A percentile compares a stretch with the other conserved stretches of the same genome.
Evolutionary conservation across 1,284 basidiomycete genomes (phyloP).

Genomic region (Anthracocystis panici-leucophaei): DNA sequence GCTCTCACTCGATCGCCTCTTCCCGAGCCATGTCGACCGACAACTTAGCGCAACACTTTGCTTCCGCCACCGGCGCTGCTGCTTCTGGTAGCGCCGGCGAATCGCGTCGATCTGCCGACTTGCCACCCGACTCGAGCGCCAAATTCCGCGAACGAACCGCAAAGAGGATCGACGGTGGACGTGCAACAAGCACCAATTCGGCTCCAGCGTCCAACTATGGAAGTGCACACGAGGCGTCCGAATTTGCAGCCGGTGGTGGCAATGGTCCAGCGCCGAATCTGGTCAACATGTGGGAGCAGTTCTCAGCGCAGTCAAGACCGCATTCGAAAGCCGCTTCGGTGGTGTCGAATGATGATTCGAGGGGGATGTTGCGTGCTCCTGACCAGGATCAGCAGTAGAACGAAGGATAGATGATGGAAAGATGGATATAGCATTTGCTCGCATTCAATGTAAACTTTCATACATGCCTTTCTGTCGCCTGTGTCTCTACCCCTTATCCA

Average conservation of each 20-base stretch:
- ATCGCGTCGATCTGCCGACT: conserved; percentile 40
- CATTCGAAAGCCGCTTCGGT: conserved; percentile 43
- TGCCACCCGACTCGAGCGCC: conserved; percentile 58
- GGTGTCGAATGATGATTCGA: conserved; percentile 37
- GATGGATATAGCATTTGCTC: neutral
- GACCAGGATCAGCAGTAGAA: conserved; percentile 47
- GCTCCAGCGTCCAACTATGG: conserved; percentile 32
- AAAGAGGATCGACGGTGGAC: conserved; percentile 46
- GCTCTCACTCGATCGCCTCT: conserved; percentile 35
- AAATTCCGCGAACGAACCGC: conserved; percentile 51
- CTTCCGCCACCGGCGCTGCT: conserved; percentile 9
- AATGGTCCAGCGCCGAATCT: conserved; percentile 23
- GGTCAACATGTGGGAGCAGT: conserved; percentile 50
- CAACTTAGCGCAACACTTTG: conserved; percentile 51
- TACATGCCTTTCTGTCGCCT: no score
- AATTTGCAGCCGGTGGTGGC: neutral
- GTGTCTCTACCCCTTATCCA: no score
- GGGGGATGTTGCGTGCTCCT: conserved; percentile 37
- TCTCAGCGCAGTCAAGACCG: conserved; percentile 35
- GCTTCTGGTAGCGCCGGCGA: conserved; percentile 9
- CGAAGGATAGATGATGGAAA: neutral
- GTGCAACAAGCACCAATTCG: conserved; percentile 48
- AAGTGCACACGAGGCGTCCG: conserved; percentile 8
- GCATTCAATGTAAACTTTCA: no score
- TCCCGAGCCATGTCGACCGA: conserved; percentile 54